Percentiles rank a stretch among this genome's conserved stretches.
These are phyloP conservation scores for Nannizzia gypsea DNA, from an alignment of 2,329 filamentous ascomycete genomes.

Conservation along the genomic window DNA sequence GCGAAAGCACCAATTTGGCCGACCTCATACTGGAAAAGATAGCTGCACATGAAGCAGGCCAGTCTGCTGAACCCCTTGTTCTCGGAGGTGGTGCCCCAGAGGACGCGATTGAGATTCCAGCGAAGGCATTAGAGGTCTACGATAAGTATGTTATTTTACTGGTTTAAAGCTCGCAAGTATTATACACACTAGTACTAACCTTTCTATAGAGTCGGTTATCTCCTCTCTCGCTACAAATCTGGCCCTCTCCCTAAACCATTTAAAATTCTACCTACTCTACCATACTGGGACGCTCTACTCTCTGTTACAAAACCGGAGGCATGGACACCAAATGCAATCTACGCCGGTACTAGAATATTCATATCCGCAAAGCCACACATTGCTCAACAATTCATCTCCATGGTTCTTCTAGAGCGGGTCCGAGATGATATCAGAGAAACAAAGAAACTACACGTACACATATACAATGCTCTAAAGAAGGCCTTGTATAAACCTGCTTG, in stretches of 20 bases:
- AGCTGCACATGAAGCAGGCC: conserved; percentile 69
- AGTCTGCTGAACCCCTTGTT: conserved; percentile 37
- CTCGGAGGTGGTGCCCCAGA: conserved; percentile 51
- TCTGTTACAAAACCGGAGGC: conserved; percentile 68
- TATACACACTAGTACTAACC: background rate
- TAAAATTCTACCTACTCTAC: conserved; percentile 87
- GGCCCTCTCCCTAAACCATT: conserved; percentile 96
- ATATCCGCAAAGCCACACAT: conserved; percentile 69
- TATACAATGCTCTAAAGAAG: conserved; percentile 91
- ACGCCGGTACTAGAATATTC: conserved; percentile 85
- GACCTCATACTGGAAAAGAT: conserved; percentile 93
- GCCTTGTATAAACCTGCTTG: conserved; percentile 84
- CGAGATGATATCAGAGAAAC: conserved; percentile 87
- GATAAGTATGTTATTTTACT: conserved; percentile 51
- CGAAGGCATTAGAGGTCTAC: conserved; percentile 89
- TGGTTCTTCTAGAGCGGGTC: conserved; percentile 78
- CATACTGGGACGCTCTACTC: conserved; percentile 82
- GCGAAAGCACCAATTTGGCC: conserved; percentile 64
- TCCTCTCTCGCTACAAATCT: conserved; percentile 85
- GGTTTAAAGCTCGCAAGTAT: background rate
- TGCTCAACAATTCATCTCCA: conserved; percentile 75
- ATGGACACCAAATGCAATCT: conserved; percentile 70
- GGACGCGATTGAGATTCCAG: conserved; percentile 74
- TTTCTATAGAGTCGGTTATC: conserved; percentile 57
- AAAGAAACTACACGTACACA: conserved; percentile 88